Base-by-base conservation (phyloP, 2,329 filamentous ascomycete species). In the Claviceps humidiphila region DNA sequence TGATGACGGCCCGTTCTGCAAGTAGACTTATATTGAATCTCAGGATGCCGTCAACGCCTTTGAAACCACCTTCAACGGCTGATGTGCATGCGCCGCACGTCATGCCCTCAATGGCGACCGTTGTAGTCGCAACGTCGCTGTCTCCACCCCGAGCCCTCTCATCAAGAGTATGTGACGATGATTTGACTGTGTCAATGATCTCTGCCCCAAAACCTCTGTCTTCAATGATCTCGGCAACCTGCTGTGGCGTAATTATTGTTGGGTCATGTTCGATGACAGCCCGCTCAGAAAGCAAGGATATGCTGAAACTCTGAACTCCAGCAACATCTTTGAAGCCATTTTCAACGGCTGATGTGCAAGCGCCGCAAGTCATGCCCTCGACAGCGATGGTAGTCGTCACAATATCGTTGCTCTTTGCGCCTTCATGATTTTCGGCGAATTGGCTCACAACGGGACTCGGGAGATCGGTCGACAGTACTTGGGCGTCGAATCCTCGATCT, bases 31-130 rank as follows among this genome's bases (percentile, higher is more conserved):
- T 94, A 64, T 95, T 95, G 74, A 97, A 95, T 58, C 89, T 87
- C 52, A 89, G 64, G 16, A 97, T 68, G 22, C 93, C 93, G 9
- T 86, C 81, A 2, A 91, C 69, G 56, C 78, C 80, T 58, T 81
- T 80, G 68, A 98, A 93, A 3, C 86, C 89, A 49, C 80, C 77
- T 62, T 96, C 87, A 1, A 97, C 82, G 5, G 91, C 89, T 1
- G 91, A 91, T 0, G 93, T 97, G 68, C 93, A 98, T 43, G 93
- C 89, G 22, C 91, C 91, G 64, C 93, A 97, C 1, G 93, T 98
- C 93, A 98, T 98, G 49, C 93, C 93, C 59, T 93, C 88, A 51
- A 98, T 87, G 4, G 87, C 82, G 17, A 98, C 77, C 0, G 90
- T 97, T 0, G 90, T 96, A 0, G 81, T 87, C 53, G 84, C 75